Percentiles rank a stretch among this genome's conserved stretches.
These are phyloP conservation scores for Diplotaxis tenuifolia DNA, from an alignment of 345 rosid genomes.

Conservation along the genomic window DNA sequence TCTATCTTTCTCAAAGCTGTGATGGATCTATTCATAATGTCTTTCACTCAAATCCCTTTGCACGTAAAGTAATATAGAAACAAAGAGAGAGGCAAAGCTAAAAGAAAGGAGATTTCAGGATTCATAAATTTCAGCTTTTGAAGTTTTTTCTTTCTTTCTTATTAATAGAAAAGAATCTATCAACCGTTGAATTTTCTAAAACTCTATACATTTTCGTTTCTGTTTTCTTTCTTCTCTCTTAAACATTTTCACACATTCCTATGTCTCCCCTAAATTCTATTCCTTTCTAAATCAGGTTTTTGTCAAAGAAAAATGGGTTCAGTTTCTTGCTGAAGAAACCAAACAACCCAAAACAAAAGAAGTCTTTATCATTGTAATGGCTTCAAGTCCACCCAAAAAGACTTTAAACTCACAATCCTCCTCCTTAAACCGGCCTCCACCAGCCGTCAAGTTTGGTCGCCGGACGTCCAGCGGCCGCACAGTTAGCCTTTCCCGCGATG, in stretches of 20 bases:
- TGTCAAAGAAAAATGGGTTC: constrained; percentile 35
- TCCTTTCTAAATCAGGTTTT: constrained; percentile 24
- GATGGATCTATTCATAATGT: background rate
- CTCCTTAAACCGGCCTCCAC: constrained; percentile 48
- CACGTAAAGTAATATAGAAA: background rate
- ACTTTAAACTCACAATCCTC: constrained; percentile 49
- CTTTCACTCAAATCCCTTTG: constrained; percentile 15
- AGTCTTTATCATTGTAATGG: constrained; percentile 27
- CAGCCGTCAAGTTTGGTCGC: constrained; percentile 55
- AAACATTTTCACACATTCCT: constrained; percentile 18
- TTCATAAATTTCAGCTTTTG: constrained; percentile 10
- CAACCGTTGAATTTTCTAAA: constrained; percentile 21
- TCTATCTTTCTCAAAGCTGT: background rate
- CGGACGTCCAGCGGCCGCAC: constrained; percentile 70
- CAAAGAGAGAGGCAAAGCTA: constrained; percentile 23
- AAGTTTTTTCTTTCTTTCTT: background rate
- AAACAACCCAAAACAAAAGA: constrained; percentile 24
- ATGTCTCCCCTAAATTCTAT: background rate
- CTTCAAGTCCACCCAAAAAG: constrained; percentile 46
- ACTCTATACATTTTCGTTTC: constrained; percentile 7
- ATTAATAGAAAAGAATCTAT: constrained; percentile 32
- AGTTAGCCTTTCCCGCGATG: constrained; percentile 68
- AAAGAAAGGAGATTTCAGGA: constrained; percentile 33
- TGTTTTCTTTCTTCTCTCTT: constrained; percentile 7
- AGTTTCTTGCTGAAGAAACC: constrained; percentile 35